phyloP scores from a whole-genome alignment of 257 asterid species.

The Coffea eugenioides region DNA sequence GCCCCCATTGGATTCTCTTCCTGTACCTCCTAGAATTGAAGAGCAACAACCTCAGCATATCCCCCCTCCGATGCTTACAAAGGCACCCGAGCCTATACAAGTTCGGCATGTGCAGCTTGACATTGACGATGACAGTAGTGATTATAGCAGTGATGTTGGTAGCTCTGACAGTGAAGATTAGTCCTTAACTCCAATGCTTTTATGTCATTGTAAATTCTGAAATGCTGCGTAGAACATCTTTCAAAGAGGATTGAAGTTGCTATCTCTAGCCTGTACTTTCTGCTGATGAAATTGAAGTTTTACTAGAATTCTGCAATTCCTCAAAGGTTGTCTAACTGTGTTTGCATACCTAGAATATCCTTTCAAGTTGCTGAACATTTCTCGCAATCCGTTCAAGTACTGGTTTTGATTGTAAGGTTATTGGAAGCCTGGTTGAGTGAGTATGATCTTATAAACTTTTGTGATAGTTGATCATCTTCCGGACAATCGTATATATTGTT shows the following conservation, averaged over 20 bases:
- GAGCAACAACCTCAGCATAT: constrained; percentile 49
- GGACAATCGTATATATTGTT: no score
- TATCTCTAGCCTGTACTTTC: not conserved
- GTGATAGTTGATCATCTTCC: no score
- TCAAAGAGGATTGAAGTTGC: not conserved
- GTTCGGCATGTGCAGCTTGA: constrained; percentile 94
- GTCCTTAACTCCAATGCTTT: constrained; percentile 11
- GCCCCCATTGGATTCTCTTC: constrained; percentile 67
- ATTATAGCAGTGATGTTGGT: constrained; percentile 63
- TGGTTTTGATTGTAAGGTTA: no score
- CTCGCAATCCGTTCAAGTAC: no score
- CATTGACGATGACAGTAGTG: constrained; percentile 76
- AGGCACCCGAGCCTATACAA: constrained; percentile 73
- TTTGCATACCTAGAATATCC: no score
- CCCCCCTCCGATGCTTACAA: constrained; percentile 48
- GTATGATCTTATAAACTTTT: no score
- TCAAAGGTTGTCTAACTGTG: not conserved
- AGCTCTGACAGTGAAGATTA: constrained; percentile 82
- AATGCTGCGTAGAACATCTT: not conserved
- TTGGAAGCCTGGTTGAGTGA: no score
- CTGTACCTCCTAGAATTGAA: constrained; percentile 53
- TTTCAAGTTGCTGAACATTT: no score
- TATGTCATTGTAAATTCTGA: not conserved
- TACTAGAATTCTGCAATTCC: not conserved
- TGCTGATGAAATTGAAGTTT: not conserved